These are phyloP conservation scores for Thielaviopsis punctulata DNA, from an alignment of 2,329 filamentous ascomycete genomes.

Conservation along the genomic window DNA sequence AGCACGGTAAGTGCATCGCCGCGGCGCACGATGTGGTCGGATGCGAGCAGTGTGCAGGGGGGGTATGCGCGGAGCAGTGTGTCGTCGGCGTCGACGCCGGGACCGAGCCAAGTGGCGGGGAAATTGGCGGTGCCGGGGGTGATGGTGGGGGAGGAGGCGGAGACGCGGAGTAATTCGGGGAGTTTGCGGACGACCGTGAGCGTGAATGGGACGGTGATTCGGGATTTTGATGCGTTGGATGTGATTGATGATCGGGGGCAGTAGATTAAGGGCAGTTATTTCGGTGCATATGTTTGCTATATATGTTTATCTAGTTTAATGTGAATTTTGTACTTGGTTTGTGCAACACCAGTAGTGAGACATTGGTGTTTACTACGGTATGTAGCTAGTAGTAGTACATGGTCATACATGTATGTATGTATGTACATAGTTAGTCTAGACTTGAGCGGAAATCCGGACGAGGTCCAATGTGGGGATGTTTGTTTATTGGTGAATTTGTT, in stretches of 20 bases:
- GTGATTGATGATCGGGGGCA: slow-evolving; percentile 17
- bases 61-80: slow-evolving; percentile 12
- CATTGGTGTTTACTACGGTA: too few relatives aligned
- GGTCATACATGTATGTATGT: too few relatives aligned
- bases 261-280: neutral
- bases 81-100: slow-evolving; percentile 5
- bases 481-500: too few relatives aligned
- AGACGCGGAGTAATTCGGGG: slow-evolving; percentile 14
- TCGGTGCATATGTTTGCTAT: neutral
- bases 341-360: too few relatives aligned
- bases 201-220: slow-evolving; percentile 17
- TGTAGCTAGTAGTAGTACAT: too few relatives aligned
- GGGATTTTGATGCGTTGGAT: slow-evolving; percentile 22
- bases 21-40: slow-evolving; percentile 5
- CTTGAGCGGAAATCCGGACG: too few relatives aligned
- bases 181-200: slow-evolving; percentile 15
- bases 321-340: too few relatives aligned
- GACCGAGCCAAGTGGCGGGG: slow-evolving; percentile 8
- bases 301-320: neutral
- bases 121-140: slow-evolving; percentile 13
- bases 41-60: slow-evolving; percentile 8
- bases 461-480: too few relatives aligned
- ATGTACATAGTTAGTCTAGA: too few relatives aligned
- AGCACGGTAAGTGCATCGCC: slow-evolving; percentile 1
- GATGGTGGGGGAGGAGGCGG: slow-evolving; percentile 16